phyloP scores from a whole-genome alignment of 225 moss, liverwort and hornwort species.

The Polytrichum formosum region DNA sequence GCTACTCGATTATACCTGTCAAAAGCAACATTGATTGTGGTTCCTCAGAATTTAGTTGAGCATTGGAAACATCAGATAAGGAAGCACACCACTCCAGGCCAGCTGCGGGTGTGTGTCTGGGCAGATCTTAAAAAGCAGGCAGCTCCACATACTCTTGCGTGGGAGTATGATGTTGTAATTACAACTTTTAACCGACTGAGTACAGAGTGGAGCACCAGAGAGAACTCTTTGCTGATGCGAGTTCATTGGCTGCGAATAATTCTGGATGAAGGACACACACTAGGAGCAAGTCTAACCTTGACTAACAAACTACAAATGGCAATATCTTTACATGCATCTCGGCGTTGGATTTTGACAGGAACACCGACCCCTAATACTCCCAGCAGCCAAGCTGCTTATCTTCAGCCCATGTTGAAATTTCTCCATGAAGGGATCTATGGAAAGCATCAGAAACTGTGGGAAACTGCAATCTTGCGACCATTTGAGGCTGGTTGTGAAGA shows the following conservation, averaged over 20 bases:
- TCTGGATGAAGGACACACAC: conserved; percentile 94
- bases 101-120: conserved; percentile 86
- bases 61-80: conserved; percentile 87
- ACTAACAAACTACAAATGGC: conserved; percentile 99
- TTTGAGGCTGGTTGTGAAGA: conserved; percentile 84
- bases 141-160: conserved; percentile 83
- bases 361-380: conserved; percentile 98
- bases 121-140: conserved; percentile 87
- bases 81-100: conserved; percentile 76
- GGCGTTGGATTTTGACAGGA: conserved; percentile 94
- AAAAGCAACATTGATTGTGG: conserved; percentile 89
- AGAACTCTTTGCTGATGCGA: conserved; percentile 75
- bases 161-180: conserved; percentile 97
- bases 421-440: conserved; percentile 83
- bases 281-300: conserved; percentile 84
- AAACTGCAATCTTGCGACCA: conserved; percentile 77
- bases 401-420: conserved; percentile 93
- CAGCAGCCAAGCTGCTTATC: conserved; percentile 88
- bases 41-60: conserved; percentile 87
- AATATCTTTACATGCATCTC: conserved; percentile 84
- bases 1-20: conserved; percentile 85
- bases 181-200: conserved; percentile 89
- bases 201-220: conserved; percentile 84
- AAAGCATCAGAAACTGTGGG: conserved; percentile 84
- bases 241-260: conserved; percentile 95